Evolutionary conservation across 495 filamentous ascomycete genomes (phyloP).

Genomic region (Penicillium paxilli): DNA sequence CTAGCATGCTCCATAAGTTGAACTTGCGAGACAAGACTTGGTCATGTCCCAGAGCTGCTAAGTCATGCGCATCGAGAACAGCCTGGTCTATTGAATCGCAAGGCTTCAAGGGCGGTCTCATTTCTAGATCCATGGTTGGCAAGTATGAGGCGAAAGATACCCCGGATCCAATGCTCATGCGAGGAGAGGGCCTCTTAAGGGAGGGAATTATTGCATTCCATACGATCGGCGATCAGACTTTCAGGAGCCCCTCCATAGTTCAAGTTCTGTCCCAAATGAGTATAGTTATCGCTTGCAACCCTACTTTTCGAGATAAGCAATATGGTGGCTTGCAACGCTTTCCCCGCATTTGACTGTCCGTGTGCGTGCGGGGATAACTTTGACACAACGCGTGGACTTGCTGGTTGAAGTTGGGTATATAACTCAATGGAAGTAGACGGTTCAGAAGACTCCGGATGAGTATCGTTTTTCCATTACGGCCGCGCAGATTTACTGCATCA

Average conservation of each 20-base stretch:
- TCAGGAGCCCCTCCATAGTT: neutral
- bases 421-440: neutral
- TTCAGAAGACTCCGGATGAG: neutral
- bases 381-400: neutral
- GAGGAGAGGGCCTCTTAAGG: neutral
- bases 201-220: neutral
- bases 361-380: neutral
- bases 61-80: conserved; percentile 48
- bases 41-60: conserved; percentile 50
- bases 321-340: neutral
- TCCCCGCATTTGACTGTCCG: conserved; percentile 6
- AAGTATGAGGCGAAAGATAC: neutral
- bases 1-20: conserved; percentile 45
- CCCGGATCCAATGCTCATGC: neutral
- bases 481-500: neutral
- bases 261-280: neutral
- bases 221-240: neutral
- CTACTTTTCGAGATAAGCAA: neutral
- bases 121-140: neutral
- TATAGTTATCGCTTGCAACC: neutral
- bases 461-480: neutral
- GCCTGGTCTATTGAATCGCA: conserved; percentile 35
- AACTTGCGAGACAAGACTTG: conserved; percentile 49
- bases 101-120: conserved; percentile 2
- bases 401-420: neutral